Evolutionary conservation across 306 rosid species (phyloP).

Genomic region (Vigna reflexopilosa): DNA sequence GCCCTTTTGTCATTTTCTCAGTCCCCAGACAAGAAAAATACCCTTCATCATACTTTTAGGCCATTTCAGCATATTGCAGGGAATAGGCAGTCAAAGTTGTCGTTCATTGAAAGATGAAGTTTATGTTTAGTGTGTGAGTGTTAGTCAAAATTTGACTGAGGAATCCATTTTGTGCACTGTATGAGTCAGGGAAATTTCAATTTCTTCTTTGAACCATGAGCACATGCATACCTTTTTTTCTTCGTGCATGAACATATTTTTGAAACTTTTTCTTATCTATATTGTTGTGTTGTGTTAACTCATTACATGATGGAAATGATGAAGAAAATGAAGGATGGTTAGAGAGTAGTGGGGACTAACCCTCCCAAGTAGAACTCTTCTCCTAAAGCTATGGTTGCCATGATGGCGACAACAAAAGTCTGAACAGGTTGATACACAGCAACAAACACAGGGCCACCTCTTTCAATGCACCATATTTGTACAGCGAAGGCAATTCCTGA

Average conservation of each 20-base stretch:
- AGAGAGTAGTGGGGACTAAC: conserved; percentile 41
- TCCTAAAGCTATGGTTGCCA: conserved; percentile 94
- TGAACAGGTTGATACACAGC: conserved; percentile 99
- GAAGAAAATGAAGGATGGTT: neutral
- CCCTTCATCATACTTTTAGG: conserved; percentile 24
- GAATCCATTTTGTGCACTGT: no score
- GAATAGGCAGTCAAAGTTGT: conserved; percentile 30
- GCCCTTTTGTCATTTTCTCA: conserved; percentile 27
- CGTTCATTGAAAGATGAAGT: neutral
- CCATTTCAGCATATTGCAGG: neutral
- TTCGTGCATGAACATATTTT: no score
- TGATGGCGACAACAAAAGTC: conserved; percentile 92
- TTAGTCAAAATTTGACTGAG: neutral
- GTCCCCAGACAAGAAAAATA: neutral
- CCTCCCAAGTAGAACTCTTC: conserved; percentile 98
- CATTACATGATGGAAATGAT: neutral
- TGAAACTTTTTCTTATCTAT: neutral
- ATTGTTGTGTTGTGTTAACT: no score
- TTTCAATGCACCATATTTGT: conserved; percentile 99
- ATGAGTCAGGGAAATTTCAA: neutral
- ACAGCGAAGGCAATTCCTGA: conserved; percentile 99
- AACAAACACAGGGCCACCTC: conserved; percentile 98
- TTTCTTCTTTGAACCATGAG: neutral
- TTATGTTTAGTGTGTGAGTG: neutral
- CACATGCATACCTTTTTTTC: no score